These are phyloP conservation scores for Aspergillus piperis DNA, from an alignment of 2,329 filamentous ascomycete genomes.

Conservation along the genomic window DNA sequence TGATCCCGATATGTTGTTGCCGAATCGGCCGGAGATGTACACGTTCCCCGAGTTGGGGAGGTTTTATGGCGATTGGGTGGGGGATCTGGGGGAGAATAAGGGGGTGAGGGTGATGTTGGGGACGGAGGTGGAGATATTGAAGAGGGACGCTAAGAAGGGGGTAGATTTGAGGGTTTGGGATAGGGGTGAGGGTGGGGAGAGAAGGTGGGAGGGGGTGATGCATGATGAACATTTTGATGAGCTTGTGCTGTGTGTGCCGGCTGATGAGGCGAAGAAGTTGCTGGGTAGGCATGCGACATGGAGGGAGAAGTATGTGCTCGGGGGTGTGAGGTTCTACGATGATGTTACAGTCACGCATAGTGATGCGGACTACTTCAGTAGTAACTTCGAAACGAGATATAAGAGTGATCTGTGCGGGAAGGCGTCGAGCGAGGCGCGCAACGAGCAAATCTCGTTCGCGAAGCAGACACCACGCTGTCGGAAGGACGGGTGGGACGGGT, in stretches of 20 bases:
- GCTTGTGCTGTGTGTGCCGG: conserved; percentile 58
- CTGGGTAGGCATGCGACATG: conserved; percentile 56
- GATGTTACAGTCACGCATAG: conserved; percentile 64
- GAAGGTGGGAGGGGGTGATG: conserved; percentile 27
- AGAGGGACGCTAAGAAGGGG: conserved; percentile 50
- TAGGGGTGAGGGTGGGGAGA: not conserved
- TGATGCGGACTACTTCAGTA: conserved; percentile 59
- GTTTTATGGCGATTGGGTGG: conserved; percentile 60
- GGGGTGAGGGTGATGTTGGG: conserved; percentile 58
- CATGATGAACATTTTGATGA: conserved; percentile 56
- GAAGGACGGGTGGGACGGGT: conserved; percentile 43
- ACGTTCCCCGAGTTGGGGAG: conserved; percentile 61
- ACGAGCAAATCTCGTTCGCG: conserved; percentile 51
- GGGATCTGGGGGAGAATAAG: conserved; percentile 51
- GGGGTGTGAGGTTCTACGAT: conserved; percentile 66
- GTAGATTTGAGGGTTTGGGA: conserved; percentile 46
- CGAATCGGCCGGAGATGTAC: conserved; percentile 59
- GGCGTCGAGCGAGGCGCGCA: conserved; percentile 44
- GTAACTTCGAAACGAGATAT: conserved; percentile 59
- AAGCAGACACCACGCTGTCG: conserved; percentile 41
- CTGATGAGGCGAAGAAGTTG: conserved; percentile 57
- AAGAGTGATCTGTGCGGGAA: conserved; percentile 53
- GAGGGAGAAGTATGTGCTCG: conserved; percentile 67
- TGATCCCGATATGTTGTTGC: conserved; percentile 56
- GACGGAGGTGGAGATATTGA: conserved; percentile 42